Percentiles rank a stretch among this genome's conserved stretches.
Evolutionary conservation across 495 filamentous ascomycete genomes (phyloP).

Genomic region (Podospora conica): DNA sequence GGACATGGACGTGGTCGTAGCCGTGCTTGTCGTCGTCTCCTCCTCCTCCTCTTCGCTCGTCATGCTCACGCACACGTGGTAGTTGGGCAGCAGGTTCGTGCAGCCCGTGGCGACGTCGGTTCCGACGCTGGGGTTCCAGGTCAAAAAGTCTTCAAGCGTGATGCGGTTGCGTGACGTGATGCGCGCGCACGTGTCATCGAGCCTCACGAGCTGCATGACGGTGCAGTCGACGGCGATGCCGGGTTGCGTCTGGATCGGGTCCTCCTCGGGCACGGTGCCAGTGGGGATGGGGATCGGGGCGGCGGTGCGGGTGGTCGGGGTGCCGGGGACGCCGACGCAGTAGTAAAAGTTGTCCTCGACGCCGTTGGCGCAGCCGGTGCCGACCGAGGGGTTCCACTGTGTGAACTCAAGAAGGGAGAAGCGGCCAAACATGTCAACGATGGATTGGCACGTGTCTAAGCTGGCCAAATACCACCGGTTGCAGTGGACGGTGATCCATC

Average conservation of each 20-base stretch:
- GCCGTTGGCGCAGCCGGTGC: slow-evolving; percentile 8
- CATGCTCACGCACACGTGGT: slow-evolving; percentile 9
- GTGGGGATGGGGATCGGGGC: neutral
- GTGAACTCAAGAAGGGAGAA: slow-evolving; percentile 18
- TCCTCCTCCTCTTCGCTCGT: neutral
- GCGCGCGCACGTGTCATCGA: slow-evolving; percentile 13
- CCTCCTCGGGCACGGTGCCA: neutral
- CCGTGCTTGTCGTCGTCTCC: neutral
- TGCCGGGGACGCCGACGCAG: slow-evolving; percentile 25
- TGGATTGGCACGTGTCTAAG: slow-evolving; percentile 20
- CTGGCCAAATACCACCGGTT: slow-evolving; percentile 8
- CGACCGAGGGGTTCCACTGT: slow-evolving; percentile 22
- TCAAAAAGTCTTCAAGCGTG: slow-evolving; percentile 6
- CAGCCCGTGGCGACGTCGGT: slow-evolving; percentile 2
- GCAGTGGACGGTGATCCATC: neutral
- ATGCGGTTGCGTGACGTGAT: slow-evolving; percentile 7
- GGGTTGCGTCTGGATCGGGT: slow-evolving; percentile 4
- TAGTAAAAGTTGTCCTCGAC: slow-evolving; percentile 15
- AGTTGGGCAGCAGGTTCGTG: slow-evolving; percentile 7
- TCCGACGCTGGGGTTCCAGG: slow-evolving; percentile 21
- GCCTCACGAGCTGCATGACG: slow-evolving; percentile 8
- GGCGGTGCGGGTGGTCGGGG: slow-evolving; percentile 12
- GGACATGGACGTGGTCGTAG: neutral
- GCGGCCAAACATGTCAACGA: slow-evolving; percentile 19
- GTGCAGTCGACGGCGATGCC: slow-evolving; percentile 17